Evolutionary conservation across 176 grass and related monocot genomes (phyloP).

Genomic region (Poa pratensis): DNA sequence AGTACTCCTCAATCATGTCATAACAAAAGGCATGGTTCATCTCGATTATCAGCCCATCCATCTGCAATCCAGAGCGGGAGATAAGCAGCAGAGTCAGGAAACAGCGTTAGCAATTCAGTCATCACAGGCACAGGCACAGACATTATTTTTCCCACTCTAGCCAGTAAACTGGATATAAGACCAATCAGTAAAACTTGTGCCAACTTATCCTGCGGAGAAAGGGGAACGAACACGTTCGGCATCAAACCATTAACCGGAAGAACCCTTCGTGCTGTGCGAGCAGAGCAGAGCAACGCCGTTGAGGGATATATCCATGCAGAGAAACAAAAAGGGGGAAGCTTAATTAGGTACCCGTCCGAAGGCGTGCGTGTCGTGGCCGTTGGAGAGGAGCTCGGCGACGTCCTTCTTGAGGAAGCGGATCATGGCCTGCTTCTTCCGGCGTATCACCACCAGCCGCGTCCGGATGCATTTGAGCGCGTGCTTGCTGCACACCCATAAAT

Average conservation of each 20-base stretch:
- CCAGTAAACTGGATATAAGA: slow-evolving; percentile 7
- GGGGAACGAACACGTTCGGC: not conserved
- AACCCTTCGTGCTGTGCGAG: not conserved
- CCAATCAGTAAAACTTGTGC: not conserved
- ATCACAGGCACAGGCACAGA: not conserved
- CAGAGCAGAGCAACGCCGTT: slow-evolving; percentile 3
- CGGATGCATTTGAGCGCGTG: slow-evolving; percentile 77
- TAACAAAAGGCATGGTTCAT: slow-evolving; percentile 75
- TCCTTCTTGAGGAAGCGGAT: slow-evolving; percentile 90
- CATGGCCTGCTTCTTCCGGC: slow-evolving; percentile 83
- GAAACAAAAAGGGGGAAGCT: not conserved
- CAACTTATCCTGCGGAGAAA: not conserved
- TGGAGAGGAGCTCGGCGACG: slow-evolving; percentile 82
- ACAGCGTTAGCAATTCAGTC: not conserved
- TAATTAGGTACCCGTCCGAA: slow-evolving; percentile 74
- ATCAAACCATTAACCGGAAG: too few species aligned
- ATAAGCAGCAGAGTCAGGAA: not conserved
- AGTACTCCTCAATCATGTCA: slow-evolving; percentile 77
- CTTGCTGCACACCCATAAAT: slow-evolving; percentile 51
- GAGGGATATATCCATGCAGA: not conserved
- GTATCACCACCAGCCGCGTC: slow-evolving; percentile 63
- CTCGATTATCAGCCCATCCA: slow-evolving; percentile 73
- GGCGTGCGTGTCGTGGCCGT: slow-evolving; percentile 68
- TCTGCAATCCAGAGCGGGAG: slow-evolving; percentile 44
- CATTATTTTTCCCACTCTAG: not conserved